A percentile compares a stretch with the other conserved stretches of the same genome.
These are phyloP conservation scores for Trichoderma semiorbis DNA, from an alignment of 2,329 filamentous ascomycete genomes.

Conservation along the genomic window DNA sequence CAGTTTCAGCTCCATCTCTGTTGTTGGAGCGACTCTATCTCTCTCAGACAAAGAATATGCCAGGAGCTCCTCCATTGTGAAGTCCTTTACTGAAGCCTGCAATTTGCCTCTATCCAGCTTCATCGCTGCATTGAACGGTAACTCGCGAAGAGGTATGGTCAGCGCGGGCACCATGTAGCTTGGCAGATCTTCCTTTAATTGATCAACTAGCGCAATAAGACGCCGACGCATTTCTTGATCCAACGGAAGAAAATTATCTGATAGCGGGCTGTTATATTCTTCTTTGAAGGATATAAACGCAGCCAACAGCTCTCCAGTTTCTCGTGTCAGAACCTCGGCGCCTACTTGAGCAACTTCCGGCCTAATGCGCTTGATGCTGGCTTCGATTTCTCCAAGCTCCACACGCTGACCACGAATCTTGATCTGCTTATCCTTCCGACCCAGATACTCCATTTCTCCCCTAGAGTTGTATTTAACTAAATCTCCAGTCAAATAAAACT, in stretches of 20 bases:
- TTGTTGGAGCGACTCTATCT: slow-evolving; percentile 17
- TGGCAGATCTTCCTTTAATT: slow-evolving; percentile 20
- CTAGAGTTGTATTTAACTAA: slow-evolving; percentile 39
- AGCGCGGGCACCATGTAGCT: slow-evolving; percentile 35
- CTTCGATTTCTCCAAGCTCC: slow-evolving; percentile 37
- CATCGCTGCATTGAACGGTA: slow-evolving; percentile 20
- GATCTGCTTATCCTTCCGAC: slow-evolving; percentile 53
- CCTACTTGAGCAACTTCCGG: neutral
- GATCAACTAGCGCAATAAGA: neutral
- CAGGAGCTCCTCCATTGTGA: slow-evolving; percentile 3
- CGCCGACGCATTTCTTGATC: neutral
- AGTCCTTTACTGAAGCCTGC: neutral
- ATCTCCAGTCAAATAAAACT: slow-evolving; percentile 45
- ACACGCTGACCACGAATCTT: slow-evolving; percentile 56
- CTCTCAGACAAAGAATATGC: neutral
- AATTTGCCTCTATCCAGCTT: slow-evolving; percentile 19
- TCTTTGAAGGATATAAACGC: slow-evolving; percentile 3
- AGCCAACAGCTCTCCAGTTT: neutral
- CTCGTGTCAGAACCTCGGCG: neutral
- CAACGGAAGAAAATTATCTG: neutral
- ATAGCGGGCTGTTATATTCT: neutral
- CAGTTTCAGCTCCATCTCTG: neutral
- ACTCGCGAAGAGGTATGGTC: slow-evolving; percentile 26
- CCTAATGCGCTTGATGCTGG: slow-evolving; percentile 1
- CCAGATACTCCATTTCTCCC: slow-evolving; percentile 40